Evolutionary conservation across 352 stramenopile genomes (phyloP), one percentile per base, ranked within the genome.

Genomic region (Globisporangium nodosum): DNA sequence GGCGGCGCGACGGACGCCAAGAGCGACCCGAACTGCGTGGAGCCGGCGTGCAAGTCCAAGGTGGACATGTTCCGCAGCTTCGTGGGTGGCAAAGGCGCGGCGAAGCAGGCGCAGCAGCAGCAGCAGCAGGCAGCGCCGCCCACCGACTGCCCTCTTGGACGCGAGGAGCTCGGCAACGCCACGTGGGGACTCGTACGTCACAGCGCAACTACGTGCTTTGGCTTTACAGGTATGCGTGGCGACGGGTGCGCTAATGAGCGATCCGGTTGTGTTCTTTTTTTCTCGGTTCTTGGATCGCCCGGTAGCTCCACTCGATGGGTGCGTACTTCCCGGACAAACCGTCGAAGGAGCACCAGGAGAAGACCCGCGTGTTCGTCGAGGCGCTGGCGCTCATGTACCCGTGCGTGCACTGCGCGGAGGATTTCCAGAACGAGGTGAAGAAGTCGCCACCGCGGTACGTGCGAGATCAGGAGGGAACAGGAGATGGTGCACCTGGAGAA

Each of bases 261-360:
- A 18, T 39, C 12, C 13, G 18, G 16, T 21, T 7, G 3, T 21
- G 27, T 5, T 8, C 18, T 11, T 7, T 2, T 21, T 18, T 5
- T 8, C 7, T 49, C 20, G 43, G 3, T 9, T 27, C 7, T 5
- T 30, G n/a, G 11, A 12, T 42, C 8, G 30, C 12, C 5, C 53
- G n/a, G 6, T 59, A 96, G 86, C 71, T 97, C 45, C 92, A 98
- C 63, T 97, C 90, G 13, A 97, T 94, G 76, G 94, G 94, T 15
- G 94, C 96, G 42, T 98, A 98, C 80, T 99, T 98, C 80, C 96
- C 97, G 1, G 93, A 99, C 18, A 88, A 95, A 54, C 97, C 97
- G 40, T 92, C 88, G 0, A 52, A 65, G 8, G 81, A 98, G 54
- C 91, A 98, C 64, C 79, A 98, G 68, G 47, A 83, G 35, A 88